Evolutionary conservation across 176 grass and related monocot species (phyloP).

Genomic region (Eragrostis nindensis): DNA sequence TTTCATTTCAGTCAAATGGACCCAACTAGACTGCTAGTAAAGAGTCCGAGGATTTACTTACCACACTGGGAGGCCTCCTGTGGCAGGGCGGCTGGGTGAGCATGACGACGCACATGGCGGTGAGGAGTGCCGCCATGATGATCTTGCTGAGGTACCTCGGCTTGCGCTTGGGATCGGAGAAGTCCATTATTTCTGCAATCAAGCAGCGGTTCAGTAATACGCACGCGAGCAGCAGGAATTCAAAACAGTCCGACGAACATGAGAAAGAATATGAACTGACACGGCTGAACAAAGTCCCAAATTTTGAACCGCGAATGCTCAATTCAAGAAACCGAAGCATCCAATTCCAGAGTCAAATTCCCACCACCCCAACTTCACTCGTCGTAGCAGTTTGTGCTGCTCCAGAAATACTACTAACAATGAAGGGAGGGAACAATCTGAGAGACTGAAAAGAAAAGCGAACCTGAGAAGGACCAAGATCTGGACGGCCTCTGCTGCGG

Average conservation of each 20-base stretch:
- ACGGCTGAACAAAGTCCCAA: not conserved
- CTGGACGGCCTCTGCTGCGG: slow-evolving; percentile 74
- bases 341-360: too few species aligned
- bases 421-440: not conserved
- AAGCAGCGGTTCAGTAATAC: not conserved
- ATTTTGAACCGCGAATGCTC: not conserved
- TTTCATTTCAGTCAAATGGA: not conserved
- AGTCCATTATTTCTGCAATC: slow-evolving; percentile 79
- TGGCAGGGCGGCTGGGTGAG: slow-evolving; percentile 84
- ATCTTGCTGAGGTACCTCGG: slow-evolving; percentile 70
- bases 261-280: not conserved
- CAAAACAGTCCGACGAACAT: not conserved
- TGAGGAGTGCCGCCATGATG: slow-evolving; percentile 62
- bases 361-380: not conserved
- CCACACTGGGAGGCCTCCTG: slow-evolving; percentile 51
- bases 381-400: not conserved
- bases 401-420: not conserved
- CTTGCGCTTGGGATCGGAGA: slow-evolving; percentile 82
- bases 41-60: slow-evolving; percentile 24
- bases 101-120: slow-evolving; percentile 84
- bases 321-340: not conserved
- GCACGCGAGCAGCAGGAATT: not conserved
- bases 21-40: not conserved
- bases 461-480: slow-evolving; percentile 95
- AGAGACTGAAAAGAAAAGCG: not conserved